Evolutionary conservation across 768 basidiomycete genomes (phyloP), one percentile per base, ranked within the genome.

Genomic region (Stropharia rugosoannulata): DNA sequence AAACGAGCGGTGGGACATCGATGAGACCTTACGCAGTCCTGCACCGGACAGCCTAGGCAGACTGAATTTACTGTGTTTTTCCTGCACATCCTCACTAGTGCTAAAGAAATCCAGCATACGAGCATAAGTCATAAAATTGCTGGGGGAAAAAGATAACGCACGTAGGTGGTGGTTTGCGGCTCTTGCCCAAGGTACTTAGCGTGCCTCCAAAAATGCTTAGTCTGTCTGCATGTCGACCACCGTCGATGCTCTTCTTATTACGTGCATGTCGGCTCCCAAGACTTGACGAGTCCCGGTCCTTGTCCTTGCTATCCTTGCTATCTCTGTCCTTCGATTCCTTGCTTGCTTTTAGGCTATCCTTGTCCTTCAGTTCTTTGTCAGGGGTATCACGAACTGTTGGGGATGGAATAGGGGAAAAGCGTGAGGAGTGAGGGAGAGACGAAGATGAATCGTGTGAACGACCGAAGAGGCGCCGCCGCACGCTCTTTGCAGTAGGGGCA

Each of bases 131-230:
- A 3, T 8, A 22, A 46, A 40, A 32, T 27, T 51, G 25, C 29
- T 37, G 10, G 7, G 9, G 51, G n/a, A n/a, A 40, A 51, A 60
- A 49, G 43, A n/a, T n/a, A 50, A 55, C 62, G 60, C 85, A 85
- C 69, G 82, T 82, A 15, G 92, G 93, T 0, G 93, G 80, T 0
- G 94, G 94, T 67, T 97, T 95, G 60, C 94, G 74, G 39, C 75
- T 73, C 68, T 87, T 88, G 27, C 85, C 82, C 51, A 90, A 64
- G 5, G 85, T 74, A 0, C 83, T 80, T 10, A 92, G 84, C 3
- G 83, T 70, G 16, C 77, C 80, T 12, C 90, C 90, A 64, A 97
- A 96, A 63, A 96, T 85, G 64, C 93, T 94, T 57, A 90, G 68
- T n/a, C 90, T 75, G 40, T 90, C 87, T 11, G 67, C 65, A 51